phyloP scores from a whole-genome alignment of 768 basidiomycete genomes.

The Exsudoporus frostii region DNA sequence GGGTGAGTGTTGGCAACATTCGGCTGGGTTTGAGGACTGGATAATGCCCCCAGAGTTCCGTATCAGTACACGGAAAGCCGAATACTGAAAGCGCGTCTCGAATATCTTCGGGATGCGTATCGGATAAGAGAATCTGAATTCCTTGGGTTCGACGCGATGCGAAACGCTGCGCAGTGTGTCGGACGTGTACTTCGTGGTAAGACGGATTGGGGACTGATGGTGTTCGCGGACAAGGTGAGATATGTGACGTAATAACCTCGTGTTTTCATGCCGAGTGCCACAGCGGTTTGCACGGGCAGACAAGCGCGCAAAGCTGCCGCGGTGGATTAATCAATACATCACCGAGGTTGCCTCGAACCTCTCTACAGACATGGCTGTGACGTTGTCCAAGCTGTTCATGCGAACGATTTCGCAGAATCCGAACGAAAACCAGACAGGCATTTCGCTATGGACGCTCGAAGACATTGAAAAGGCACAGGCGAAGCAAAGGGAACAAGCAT shows the following conservation, averaged over 20 bases:
- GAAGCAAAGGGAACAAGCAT: slow-evolving; percentile 67
- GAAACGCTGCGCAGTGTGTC: slow-evolving; percentile 98
- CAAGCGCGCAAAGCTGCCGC: slow-evolving; percentile 92
- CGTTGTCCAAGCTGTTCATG: slow-evolving; percentile 94
- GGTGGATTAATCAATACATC: slow-evolving; percentile 99
- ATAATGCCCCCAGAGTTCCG: slow-evolving; percentile 59
- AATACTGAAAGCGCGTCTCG: slow-evolving; percentile 93
- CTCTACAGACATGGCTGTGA: slow-evolving; percentile 96
- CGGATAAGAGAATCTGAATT: slow-evolving; percentile 98
- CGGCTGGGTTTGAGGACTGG: not conserved
- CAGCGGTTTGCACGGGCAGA: slow-evolving; percentile 93
- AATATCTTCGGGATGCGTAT: slow-evolving; percentile 97
- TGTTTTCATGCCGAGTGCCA: not conserved
- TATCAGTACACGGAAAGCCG: slow-evolving; percentile 99
- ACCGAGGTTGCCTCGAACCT: slow-evolving; percentile 97
- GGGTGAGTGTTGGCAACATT: slow-evolving; percentile 53
- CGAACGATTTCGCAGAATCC: slow-evolving; percentile 98
- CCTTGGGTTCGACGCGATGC: slow-evolving; percentile 98
- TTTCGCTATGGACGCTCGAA: slow-evolving; percentile 93
- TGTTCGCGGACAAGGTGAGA: slow-evolving; percentile 94
- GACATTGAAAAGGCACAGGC: slow-evolving; percentile 85
- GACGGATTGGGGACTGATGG: slow-evolving; percentile 99
- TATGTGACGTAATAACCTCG: not conserved
- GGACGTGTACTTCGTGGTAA: slow-evolving; percentile 97
- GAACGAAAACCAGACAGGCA: slow-evolving; percentile 91